phyloP scores from a whole-genome alignment of 2,329 filamentous ascomycete genomes.

The Calonectria naviculata region DNA sequence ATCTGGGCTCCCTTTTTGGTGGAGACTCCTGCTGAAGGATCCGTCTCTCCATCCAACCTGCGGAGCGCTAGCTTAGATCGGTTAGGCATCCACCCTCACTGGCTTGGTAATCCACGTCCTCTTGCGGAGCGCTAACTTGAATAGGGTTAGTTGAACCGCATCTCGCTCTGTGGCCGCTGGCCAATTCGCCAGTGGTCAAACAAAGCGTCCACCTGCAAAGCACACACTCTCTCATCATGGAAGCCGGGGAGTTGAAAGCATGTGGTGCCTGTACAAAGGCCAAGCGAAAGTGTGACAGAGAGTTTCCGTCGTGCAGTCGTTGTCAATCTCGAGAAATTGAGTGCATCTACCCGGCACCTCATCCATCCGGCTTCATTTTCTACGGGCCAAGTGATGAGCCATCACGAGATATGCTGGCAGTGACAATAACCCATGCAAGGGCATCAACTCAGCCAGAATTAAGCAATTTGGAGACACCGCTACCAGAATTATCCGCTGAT shows the following conservation, averaged over 20 bases:
- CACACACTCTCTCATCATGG: not conserved
- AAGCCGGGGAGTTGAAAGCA: conserved; percentile 3
- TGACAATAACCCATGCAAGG: too few relatives aligned
- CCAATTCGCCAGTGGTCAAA: not conserved
- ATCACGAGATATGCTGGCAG: not conserved
- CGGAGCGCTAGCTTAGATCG: not conserved
- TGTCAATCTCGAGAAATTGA: not conserved
- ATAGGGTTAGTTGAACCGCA: not conserved
- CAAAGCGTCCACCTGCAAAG: not conserved
- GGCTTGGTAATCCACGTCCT: not conserved
- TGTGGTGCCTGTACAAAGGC: conserved; percentile 27
- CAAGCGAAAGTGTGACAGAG: conserved; percentile 34
- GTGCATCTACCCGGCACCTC: not conserved
- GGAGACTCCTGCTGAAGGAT: not conserved
- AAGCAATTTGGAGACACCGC: too few relatives aligned
- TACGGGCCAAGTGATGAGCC: not conserved
- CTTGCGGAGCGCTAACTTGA: not conserved
- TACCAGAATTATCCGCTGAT: not conserved
- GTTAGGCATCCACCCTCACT: not conserved
- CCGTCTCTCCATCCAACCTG: not conserved
- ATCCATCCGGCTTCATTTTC: not conserved
- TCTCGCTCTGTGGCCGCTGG: too few relatives aligned
- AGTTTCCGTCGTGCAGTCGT: conserved; percentile 19
- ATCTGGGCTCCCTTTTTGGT: too few relatives aligned
- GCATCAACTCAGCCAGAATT: fast-evolving